Conservation (phyloP, 192 early-diverging fungal genomes). For the Gaertneriomyces semiglobifer region DNA sequence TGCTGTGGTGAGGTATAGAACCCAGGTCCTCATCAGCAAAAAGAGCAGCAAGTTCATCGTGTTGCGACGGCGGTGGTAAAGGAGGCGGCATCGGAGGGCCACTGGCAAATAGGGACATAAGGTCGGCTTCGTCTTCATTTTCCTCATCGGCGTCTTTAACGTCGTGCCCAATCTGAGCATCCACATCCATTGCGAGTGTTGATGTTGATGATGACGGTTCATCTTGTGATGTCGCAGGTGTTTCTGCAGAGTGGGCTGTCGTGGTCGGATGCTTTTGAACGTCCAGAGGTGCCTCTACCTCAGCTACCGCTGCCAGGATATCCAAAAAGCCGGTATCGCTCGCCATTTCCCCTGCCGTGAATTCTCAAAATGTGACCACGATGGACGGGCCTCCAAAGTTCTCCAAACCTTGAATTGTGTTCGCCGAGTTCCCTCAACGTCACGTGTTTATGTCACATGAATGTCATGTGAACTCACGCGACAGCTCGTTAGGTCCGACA, state of each 20-base stretch:
- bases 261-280: not conserved
- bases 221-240: too few relatives aligned
- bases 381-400: too few relatives aligned
- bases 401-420: too few relatives aligned
- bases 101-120: slow-evolving; percentile 18
- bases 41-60: slow-evolving; percentile 24
- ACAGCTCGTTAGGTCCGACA: too few relatives aligned
- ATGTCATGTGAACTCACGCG: too few relatives aligned
- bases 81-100: slow-evolving; percentile 2
- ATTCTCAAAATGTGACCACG: too few relatives aligned
- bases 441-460: too few relatives aligned
- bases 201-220: too few relatives aligned
- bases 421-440: too few relatives aligned
- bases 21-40: slow-evolving; percentile 1
- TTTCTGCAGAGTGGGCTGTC: not conserved
- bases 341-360: too few relatives aligned
- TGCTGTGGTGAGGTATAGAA: too few relatives aligned
- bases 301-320: slow-evolving; percentile 24
- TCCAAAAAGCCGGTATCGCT: slow-evolving; percentile 21
- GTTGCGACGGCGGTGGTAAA: not conserved
- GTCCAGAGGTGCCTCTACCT: slow-evolving; percentile 20
- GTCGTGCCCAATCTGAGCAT: not conserved
- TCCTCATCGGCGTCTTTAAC: not conserved
- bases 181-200: not conserved
- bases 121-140: slow-evolving; percentile 9